These are phyloP conservation scores for Diplocarpon mali DNA, from an alignment of 2,329 filamentous ascomycete species.

Conservation along the genomic window DNA sequence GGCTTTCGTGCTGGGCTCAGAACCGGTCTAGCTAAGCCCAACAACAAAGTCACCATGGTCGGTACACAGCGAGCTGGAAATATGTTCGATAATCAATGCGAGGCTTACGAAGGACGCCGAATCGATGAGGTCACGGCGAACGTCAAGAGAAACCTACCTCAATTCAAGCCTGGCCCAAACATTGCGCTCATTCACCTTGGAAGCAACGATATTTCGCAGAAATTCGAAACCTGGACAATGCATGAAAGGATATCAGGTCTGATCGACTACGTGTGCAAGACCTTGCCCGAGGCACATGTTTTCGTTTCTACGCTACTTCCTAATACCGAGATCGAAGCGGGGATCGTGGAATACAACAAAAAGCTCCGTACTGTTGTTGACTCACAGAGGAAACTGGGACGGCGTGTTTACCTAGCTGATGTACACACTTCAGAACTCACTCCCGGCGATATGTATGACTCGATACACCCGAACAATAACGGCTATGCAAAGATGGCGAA, in stretches of 20 bases:
- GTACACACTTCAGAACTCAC: conserved; percentile 1
- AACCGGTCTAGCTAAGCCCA: neutral
- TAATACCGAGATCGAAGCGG: neutral
- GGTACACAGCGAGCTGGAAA: neutral
- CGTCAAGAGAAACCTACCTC: neutral
- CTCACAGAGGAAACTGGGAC: neutral
- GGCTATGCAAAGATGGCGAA: conserved; percentile 2
- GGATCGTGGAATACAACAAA: neutral
- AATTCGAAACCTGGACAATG: neutral
- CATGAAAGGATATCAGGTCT: neutral
- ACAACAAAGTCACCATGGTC: neutral
- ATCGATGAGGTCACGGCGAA: neutral
- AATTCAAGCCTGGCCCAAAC: neutral
- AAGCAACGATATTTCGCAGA: neutral
- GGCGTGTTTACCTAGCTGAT: conserved; percentile 4
- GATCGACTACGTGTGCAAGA: neutral
- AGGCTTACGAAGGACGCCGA: neutral
- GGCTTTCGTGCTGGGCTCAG: conserved; percentile 1
- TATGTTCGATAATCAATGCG: neutral
- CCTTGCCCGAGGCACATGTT: neutral
- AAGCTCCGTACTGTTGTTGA: neutral
- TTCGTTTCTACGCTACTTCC: neutral
- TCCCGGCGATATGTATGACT: neutral
- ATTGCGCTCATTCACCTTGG: conserved; percentile 2
- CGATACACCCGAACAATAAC: conserved; percentile 1